Evolutionary conservation across 352 stramenopile genomes (phyloP).

Genomic region (Phytopythium vexans): DNA sequence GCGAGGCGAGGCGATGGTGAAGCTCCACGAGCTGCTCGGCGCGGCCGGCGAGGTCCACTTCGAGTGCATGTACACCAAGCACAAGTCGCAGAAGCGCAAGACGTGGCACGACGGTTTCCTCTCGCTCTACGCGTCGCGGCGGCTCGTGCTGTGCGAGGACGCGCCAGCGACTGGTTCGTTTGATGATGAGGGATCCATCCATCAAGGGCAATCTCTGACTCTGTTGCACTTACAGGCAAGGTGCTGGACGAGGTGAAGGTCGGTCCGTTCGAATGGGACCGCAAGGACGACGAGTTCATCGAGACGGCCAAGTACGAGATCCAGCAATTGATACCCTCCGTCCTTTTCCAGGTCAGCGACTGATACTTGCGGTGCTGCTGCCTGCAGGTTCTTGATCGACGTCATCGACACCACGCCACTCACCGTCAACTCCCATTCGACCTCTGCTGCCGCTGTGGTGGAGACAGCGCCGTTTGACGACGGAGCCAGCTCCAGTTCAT

Average conservation of each 20-base stretch:
- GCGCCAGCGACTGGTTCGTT: slow-evolving; percentile 26
- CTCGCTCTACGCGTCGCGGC: slow-evolving; percentile 41
- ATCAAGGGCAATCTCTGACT: neutral
- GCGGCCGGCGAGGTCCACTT: slow-evolving; percentile 39
- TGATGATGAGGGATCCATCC: neutral
- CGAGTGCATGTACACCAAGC: slow-evolving; percentile 87
- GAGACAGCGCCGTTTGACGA: neutral
- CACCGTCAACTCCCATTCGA: slow-evolving; percentile 1
- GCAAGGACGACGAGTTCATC: slow-evolving; percentile 62
- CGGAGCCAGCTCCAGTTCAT: neutral
- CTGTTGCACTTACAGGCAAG: slow-evolving; percentile 28
- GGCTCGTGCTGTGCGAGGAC: slow-evolving; percentile 63
- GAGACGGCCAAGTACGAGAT: slow-evolving; percentile 44
- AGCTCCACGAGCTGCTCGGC: slow-evolving; percentile 48
- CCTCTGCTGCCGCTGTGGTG: neutral
- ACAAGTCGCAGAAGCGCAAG: slow-evolving; percentile 87
- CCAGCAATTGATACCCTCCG: neutral
- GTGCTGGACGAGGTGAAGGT: slow-evolving; percentile 61
- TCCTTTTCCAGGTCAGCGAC: neutral
- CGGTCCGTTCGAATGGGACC: slow-evolving; percentile 44
- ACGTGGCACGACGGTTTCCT: slow-evolving; percentile 79
- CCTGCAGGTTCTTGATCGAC: slow-evolving; percentile 62
- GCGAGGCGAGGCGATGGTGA: slow-evolving; percentile 34
- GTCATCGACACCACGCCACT: slow-evolving; percentile 64
- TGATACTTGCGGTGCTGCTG: neutral